Evolutionary conservation across 345 rosid species (phyloP), one percentile per base, ranked within the genome.

Genomic region (Passiflora organensis): DNA sequence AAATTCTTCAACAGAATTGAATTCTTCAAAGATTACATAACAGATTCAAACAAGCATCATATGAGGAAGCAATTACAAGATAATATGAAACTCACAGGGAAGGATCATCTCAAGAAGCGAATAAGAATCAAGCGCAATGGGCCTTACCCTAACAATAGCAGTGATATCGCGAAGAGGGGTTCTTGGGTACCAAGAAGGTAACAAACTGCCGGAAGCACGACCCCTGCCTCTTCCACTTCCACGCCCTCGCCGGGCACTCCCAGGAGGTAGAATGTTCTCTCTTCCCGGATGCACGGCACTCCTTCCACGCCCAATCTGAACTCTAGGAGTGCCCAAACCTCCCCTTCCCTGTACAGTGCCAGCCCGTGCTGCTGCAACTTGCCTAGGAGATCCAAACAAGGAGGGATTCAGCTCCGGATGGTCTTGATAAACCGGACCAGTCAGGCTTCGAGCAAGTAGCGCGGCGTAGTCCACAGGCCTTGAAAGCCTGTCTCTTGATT

Each of bases 161-260:
- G 97, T 86, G 14, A 93, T 70, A 51, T 93, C 91, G 1, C 79
- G 78, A 1, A 89, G 82, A 52, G 97, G 95, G 5, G 81, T 77
- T 59, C 99, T 78, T 0, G 95, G 97, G 65, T 93, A 86, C 95
- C 89, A 82, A 60, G 82, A 62, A 66, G 99, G 99, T 38, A 93
- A 73, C 53, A 39, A 42, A 41, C 78, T 69, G 41, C 47, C 52
- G 10, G 74, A 56, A 23, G 37, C 59, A 34, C 76, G 76, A 17
- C 69, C 74, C 28, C 79, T 61, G 43, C 76, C 70, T 21, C 72
- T 65, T 13, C 32, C n/a, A n/a, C n/a, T n/a, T n/a, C n/a, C n/a
- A n/a, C n/a, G n/a, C n/a, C n/a, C 43, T 34, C 69, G 37, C 34
- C 82, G 59, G 45, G 53, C 62, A 19, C 55, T 55, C 38, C 65